Conservation (phyloP, 108 stramenopile genomes). For the Fistulifera pelliculosa region DNA sequence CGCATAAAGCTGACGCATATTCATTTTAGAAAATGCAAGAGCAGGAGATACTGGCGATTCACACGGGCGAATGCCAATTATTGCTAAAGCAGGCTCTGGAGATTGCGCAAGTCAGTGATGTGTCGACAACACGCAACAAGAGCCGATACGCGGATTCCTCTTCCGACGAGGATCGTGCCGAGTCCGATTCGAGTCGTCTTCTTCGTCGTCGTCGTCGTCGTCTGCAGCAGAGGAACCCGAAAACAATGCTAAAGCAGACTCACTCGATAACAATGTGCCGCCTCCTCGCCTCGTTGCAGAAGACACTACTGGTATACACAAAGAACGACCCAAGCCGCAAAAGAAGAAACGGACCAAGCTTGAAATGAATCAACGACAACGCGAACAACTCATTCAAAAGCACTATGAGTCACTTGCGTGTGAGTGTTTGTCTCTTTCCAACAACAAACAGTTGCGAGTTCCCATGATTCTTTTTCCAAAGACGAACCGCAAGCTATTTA, state of each 20-base stretch:
- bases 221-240: too few relatives aligned
- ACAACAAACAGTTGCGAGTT: background rate
- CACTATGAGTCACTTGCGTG: background rate
- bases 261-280: background rate
- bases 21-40: too few relatives aligned
- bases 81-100: conserved; percentile 9
- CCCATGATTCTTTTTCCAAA: background rate
- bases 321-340: background rate
- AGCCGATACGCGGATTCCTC: conserved; percentile 2
- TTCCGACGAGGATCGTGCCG: background rate
- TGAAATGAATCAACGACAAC: conserved; percentile 2
- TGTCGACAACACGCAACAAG: background rate
- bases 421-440: background rate
- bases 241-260: background rate
- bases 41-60: background rate
- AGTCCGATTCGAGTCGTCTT: background rate
- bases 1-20: too few relatives aligned
- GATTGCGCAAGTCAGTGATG: background rate
- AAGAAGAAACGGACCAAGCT: background rate
- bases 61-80: background rate
- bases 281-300: background rate
- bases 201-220: background rate
- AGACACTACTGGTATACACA: background rate
- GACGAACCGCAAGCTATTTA: background rate
- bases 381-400: background rate